Evolutionary conservation across 306 rosid species (phyloP), one percentile per base, ranked within the genome.

Genomic region (Sphenostylis stenocarpa): DNA sequence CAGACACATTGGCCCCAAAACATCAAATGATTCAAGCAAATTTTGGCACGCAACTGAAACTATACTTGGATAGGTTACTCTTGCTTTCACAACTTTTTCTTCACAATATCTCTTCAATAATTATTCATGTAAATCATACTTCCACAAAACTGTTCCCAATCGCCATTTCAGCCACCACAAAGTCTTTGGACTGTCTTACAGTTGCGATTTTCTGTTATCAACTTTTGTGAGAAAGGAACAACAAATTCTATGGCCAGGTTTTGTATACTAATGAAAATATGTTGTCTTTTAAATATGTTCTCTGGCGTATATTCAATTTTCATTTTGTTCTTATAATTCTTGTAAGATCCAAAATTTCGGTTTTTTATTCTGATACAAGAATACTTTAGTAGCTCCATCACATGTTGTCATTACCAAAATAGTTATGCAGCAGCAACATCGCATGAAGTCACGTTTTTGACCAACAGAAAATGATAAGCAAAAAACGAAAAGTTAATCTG

Each of bases 1-100:
- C 5, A 57, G 39, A 78, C 72, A 31, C 16, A 13, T 29, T 77
- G 70, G 39, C 41, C 82, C 82, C 70, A 28, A 43, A 31, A 45
- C 66, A 11, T 17, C 3, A 56, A 52, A 21, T 16, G 24, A 63
- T 47, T 47, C 33, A 17, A 61, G 23, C 16, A 24, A 41, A 49
- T 13, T 74, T 5, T 8, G 43, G 56, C 68, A 73, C 77, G 77
- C 12, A 56, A 73, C 68, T n/a, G 9, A 53, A 20, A 36, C 36
- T 36, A 19, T n/a, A 70, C 13, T 33, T 8, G 8, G 4, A 21
- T 29, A 15, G 20, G 8, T 48, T 24, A 44, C 8, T 44, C 57
- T 44, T 44, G 39, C 73, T 44, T 44, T 43, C 73, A 7, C 56
- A 43, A 3, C 72, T 14, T 44, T 64, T 19, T 64, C 26, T 3